Conservation (phyloP, 1,139 yeast genomes). For the Eremothecium sinecaudum region DNA sequence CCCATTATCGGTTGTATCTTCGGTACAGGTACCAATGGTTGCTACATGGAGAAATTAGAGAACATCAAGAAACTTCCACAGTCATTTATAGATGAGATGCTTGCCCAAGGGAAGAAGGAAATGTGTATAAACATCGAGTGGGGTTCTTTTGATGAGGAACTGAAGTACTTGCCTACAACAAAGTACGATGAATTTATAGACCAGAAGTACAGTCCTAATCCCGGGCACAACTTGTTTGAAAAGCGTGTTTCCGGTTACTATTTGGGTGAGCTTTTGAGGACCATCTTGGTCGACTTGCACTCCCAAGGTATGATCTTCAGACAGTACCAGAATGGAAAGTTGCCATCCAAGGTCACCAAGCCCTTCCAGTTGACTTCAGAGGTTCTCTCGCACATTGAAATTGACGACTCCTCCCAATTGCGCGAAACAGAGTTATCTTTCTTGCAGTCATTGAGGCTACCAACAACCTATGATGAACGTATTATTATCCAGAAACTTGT, state of each 20-base stretch:
- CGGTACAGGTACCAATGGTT: slow-evolving; percentile 96
- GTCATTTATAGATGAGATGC: slow-evolving; percentile 31
- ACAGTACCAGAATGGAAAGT: slow-evolving; percentile 44
- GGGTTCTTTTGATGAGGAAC: slow-evolving; percentile 88
- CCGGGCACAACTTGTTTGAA: slow-evolving; percentile 82
- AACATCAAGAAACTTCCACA: slow-evolving; percentile 57
- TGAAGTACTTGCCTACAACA: slow-evolving; percentile 63
- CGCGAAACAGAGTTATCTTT: slow-evolving; percentile 56
- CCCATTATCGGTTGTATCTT: slow-evolving; percentile 83
- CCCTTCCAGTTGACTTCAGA: slow-evolving; percentile 80
- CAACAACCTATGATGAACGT: slow-evolving; percentile 63
- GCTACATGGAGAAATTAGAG: slow-evolving; percentile 67
- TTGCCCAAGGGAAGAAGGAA: slow-evolving; percentile 44
- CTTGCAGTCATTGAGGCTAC: slow-evolving; percentile 54
- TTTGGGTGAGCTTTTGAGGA: slow-evolving; percentile 78
- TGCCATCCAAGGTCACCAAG: slow-evolving; percentile 58
- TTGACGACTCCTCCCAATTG: slow-evolving; percentile 66
- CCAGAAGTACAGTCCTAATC: slow-evolving; percentile 58
- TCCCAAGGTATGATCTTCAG: slow-evolving; percentile 46
- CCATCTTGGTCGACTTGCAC: slow-evolving; percentile 58
- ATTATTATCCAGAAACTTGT: slow-evolving; percentile 60
- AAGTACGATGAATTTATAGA: slow-evolving; percentile 66
- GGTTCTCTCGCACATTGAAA: slow-evolving; percentile 71
- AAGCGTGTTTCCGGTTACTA: slow-evolving; percentile 93
- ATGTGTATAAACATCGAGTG: slow-evolving; percentile 95